A percentile compares a stretch with the other conserved stretches of the same genome.
These are phyloP conservation scores for Ascochyta pisi DNA, from an alignment of 2,329 filamentous ascomycete genomes.

Conservation along the genomic window DNA sequence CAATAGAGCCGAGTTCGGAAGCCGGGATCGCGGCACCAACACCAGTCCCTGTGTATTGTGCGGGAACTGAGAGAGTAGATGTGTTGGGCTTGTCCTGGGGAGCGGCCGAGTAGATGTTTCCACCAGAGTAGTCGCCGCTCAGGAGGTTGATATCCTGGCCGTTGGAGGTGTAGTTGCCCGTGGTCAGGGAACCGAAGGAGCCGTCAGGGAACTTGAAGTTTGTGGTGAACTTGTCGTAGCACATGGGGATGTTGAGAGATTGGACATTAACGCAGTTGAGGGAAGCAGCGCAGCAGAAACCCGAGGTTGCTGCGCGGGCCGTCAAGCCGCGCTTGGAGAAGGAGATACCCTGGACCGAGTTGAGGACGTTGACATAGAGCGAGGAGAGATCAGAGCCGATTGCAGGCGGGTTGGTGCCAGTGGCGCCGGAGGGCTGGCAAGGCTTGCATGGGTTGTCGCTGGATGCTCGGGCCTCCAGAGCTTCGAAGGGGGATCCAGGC, in stretches of 20 bases:
- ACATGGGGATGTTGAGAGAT: constrained; percentile 54
- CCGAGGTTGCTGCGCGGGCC: constrained; percentile 24
- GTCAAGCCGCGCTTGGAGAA: constrained; percentile 36
- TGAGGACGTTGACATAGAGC: constrained; percentile 45
- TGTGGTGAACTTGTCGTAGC: constrained; percentile 62
- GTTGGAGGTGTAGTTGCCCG: constrained; percentile 52
- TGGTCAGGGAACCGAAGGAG: constrained; percentile 55
- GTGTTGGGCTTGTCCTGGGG: constrained; percentile 53
- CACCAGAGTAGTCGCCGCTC: constrained; percentile 53
- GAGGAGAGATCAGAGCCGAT: constrained; percentile 45
- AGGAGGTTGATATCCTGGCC: constrained; percentile 53
- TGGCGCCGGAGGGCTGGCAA: constrained; percentile 48
- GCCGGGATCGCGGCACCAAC: constrained; percentile 56
- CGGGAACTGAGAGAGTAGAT: constrained; percentile 53
- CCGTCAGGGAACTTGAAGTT: constrained; percentile 57
- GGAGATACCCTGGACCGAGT: constrained; percentile 44
- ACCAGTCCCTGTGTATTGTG: constrained; percentile 55
- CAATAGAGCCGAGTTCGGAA: constrained; percentile 50
- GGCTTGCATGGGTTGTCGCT: constrained; percentile 43
- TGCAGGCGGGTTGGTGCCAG: constrained; percentile 36
- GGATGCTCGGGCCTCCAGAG: constrained; percentile 24
- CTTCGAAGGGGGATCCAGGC: constrained; percentile 26
- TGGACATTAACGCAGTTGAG: constrained; percentile 53
- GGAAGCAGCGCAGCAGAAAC: constrained; percentile 46
- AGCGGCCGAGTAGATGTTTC: constrained; percentile 55